Conservation (phyloP, 1,284 basidiomycete species). For the Microbotryum saponariae region DNA sequence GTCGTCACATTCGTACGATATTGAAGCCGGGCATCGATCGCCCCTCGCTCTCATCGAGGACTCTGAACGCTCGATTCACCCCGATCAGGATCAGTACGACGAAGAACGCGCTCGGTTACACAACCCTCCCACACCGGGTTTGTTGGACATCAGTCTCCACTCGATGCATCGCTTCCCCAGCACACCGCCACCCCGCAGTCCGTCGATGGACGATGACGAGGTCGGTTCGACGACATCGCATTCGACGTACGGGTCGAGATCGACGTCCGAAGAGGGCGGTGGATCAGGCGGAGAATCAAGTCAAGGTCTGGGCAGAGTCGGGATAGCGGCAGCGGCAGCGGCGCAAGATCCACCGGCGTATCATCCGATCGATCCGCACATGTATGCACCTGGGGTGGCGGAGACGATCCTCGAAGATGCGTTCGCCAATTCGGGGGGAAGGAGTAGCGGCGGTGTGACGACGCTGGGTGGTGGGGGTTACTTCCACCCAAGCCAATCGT, state of each 20-base stretch:
- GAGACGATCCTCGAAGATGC: conserved; percentile 33
- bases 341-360: conserved; percentile 32
- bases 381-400: conserved; percentile 34
- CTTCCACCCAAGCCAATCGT: no score
- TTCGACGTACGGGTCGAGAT: neutral
- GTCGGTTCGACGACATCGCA: neutral
- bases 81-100: conserved; percentile 18
- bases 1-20: conserved; percentile 3
- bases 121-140: conserved; percentile 51
- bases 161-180: conserved; percentile 32
- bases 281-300: conserved; percentile 4
- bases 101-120: conserved; percentile 35
- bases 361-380: conserved; percentile 33
- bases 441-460: no score
- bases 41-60: neutral
- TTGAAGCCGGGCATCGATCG: no score
- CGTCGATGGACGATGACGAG: conserved; percentile 9
- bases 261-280: conserved; percentile 5
- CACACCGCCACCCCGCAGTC: no score
- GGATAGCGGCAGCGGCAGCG: conserved; percentile 1
- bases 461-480: no score
- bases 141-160: conserved; percentile 49
- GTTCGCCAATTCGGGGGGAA: conserved; percentile 4
- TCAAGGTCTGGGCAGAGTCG: neutral
- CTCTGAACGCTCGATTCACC: neutral